These are phyloP conservation scores for Moesziomyces sp. DNA, from an alignment of 1,284 basidiomycete genomes.

Conservation along the genomic window DNA sequence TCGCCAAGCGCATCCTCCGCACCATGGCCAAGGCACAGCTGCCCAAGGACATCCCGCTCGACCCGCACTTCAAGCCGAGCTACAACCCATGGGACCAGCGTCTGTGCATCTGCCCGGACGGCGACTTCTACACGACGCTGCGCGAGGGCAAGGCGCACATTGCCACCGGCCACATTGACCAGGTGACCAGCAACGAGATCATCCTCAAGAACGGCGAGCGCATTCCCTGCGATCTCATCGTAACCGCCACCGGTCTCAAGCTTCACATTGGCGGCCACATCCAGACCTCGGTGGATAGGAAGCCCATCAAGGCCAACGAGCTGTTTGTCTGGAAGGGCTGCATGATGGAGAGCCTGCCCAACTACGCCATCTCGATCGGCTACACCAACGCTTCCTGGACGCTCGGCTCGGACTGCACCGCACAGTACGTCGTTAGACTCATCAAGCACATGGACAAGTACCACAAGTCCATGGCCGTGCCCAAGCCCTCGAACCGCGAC, in stretches of 20 bases:
- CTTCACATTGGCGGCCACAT: constrained; percentile 59
- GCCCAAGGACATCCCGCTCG: constrained; percentile 56
- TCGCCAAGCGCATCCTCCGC: constrained; percentile 47
- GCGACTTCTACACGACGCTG: constrained; percentile 65
- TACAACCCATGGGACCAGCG: constrained; percentile 68
- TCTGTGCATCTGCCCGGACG: constrained; percentile 64
- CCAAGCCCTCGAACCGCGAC: constrained; percentile 20
- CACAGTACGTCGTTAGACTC: constrained; percentile 54
- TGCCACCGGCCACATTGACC: constrained; percentile 65
- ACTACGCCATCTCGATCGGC: constrained; percentile 57
- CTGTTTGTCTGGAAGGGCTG: constrained; percentile 61
- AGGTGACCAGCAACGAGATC: constrained; percentile 57
- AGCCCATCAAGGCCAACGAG: constrained; percentile 35
- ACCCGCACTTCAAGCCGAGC: constrained; percentile 67
- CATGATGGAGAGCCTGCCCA: constrained; percentile 66
- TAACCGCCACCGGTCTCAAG: constrained; percentile 67
- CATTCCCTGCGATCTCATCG: constrained; percentile 65
- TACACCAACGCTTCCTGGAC: constrained; percentile 67
- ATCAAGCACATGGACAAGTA: constrained; percentile 56
- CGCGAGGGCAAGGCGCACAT: constrained; percentile 63
- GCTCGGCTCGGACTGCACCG: constrained; percentile 62
- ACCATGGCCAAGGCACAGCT: constrained; percentile 49
- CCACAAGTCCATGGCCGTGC: constrained; percentile 36
- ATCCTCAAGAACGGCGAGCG: constrained; percentile 56
- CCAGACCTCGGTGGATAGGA: constrained; percentile 55